phyloP scores from a whole-genome alignment of 225 moss, liverwort and hornwort genomes.

The Marchantia polymorpha region DNA sequence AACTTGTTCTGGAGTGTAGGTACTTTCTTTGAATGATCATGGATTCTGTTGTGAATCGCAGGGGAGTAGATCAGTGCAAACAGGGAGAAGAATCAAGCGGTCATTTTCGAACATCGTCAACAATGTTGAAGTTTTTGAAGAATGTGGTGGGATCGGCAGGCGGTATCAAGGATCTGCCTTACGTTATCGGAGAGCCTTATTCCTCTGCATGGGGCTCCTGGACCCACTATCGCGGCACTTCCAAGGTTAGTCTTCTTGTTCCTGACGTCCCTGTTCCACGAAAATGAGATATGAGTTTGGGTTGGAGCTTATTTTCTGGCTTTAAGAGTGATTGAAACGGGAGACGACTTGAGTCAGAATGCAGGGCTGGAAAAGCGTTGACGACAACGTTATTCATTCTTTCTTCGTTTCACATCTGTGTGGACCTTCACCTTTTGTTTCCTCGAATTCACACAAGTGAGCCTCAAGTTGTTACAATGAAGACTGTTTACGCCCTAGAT shows the following conservation, averaged over 20 bases:
- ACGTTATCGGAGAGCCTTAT: constrained; percentile 78
- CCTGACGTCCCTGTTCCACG: neutral
- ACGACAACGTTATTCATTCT: too few relatives aligned
- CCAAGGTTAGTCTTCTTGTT: constrained; percentile 47
- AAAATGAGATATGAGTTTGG: neutral
- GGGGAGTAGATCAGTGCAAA: neutral
- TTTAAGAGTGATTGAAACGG: neutral
- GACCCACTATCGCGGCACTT: constrained; percentile 77
- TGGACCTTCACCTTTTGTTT: too few relatives aligned
- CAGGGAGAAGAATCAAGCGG: neutral
- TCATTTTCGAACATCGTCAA: neutral
- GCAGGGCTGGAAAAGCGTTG: neutral
- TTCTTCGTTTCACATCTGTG: too few relatives aligned
- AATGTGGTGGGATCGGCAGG: constrained; percentile 93
- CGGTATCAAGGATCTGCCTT: constrained; percentile 89
- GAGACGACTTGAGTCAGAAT: too few relatives aligned
- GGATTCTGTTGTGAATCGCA: neutral
- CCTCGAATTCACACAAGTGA: too few relatives aligned
- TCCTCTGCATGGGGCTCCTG: constrained; percentile 85
- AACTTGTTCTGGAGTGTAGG: neutral
- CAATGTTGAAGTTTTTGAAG: constrained; percentile 91
- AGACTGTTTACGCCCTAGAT: neutral
- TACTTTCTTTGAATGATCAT: neutral
- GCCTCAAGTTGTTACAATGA: too few relatives aligned
- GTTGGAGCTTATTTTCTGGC: neutral